Conservation (phyloP, 23 red algal species). For the Gracilaria domingensis region DNA sequence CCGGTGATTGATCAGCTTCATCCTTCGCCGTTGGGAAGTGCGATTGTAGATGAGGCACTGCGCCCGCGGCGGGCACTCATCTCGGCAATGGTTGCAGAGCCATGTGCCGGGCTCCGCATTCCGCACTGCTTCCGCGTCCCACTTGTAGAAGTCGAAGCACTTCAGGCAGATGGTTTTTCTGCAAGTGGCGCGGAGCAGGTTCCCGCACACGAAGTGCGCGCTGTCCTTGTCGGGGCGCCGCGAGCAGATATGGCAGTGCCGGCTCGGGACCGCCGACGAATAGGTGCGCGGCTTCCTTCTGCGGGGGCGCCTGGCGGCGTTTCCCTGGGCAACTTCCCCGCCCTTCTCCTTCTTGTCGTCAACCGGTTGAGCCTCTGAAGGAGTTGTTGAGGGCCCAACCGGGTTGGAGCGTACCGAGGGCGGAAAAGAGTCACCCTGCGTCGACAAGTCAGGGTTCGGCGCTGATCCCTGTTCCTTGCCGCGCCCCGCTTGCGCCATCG, state of each 20-base stretch:
- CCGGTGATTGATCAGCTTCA: slow-evolving; percentile 71
- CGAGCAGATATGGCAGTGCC: slow-evolving; percentile 76
- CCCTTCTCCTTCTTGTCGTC: neutral
- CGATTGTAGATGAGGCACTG: slow-evolving; percentile 85
- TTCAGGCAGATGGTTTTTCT: slow-evolving; percentile 76
- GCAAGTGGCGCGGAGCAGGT: slow-evolving; percentile 57
- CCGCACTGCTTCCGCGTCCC: slow-evolving; percentile 38
- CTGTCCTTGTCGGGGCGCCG: slow-evolving; percentile 24
- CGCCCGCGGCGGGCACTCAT: slow-evolving; percentile 63
- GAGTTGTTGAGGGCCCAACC: neutral
- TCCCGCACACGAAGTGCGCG: slow-evolving; percentile 71
- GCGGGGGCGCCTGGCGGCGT: neutral
- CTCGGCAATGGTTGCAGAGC: slow-evolving; percentile 83
- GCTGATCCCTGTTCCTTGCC: neutral
- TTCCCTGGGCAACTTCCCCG: neutral
- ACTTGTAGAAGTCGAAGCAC: slow-evolving; percentile 56
- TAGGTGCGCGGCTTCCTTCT: slow-evolving; percentile 67
- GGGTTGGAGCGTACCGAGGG: neutral
- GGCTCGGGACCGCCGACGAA: slow-evolving; percentile 41
- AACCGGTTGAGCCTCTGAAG: neutral
- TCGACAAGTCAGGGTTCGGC: neutral
- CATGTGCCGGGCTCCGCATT: slow-evolving; percentile 42
- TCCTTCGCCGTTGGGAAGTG: slow-evolving; percentile 67
- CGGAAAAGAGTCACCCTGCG: neutral
- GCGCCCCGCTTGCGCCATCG: neutral